Conservation (phyloP, 2,329 filamentous ascomycete species). For the Pseudocercospora fijiensis region DNA sequence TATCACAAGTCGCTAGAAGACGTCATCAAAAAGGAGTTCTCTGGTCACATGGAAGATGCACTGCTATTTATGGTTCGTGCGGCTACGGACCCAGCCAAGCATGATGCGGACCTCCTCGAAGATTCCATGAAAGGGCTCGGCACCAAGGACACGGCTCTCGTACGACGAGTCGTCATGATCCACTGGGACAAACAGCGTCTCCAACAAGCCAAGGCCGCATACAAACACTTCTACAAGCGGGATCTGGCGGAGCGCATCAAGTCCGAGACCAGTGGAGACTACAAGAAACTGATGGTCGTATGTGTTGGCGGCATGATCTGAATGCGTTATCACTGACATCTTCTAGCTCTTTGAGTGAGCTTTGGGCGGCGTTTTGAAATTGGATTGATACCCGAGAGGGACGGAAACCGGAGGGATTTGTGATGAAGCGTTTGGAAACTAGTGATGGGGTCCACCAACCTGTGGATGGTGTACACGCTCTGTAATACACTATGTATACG, state of each 20-base stretch:
- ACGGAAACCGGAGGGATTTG: not conserved
- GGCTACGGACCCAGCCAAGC: constrained; percentile 76
- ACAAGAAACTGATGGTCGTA: constrained; percentile 72
- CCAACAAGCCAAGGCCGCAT: constrained; percentile 75
- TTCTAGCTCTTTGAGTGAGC: constrained; percentile 26
- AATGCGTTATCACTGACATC: constrained; percentile 18
- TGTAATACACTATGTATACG: too few species aligned
- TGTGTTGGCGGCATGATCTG: constrained; percentile 25
- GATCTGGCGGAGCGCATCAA: constrained; percentile 69
- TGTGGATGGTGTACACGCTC: too few species aligned
- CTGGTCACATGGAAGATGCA: constrained; percentile 86
- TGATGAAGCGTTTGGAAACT: not conserved
- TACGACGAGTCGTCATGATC: constrained; percentile 71
- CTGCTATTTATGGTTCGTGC: constrained; percentile 75
- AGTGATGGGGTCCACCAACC: too few species aligned
- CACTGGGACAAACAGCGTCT: constrained; percentile 81
- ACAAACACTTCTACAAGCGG: constrained; percentile 66
- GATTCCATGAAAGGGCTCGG: constrained; percentile 82
- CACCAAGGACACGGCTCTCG: constrained; percentile 79
- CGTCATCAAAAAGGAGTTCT: constrained; percentile 78
- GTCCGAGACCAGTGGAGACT: constrained; percentile 78
- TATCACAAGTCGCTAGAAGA: constrained; percentile 70
- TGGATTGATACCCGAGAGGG: constrained; percentile 21
- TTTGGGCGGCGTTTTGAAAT: constrained; percentile 6
- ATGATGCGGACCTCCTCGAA: constrained; percentile 80